Base-by-base conservation (phyloP, 1,139 yeast genomes). In the Candida tetrigidarum region DNA sequence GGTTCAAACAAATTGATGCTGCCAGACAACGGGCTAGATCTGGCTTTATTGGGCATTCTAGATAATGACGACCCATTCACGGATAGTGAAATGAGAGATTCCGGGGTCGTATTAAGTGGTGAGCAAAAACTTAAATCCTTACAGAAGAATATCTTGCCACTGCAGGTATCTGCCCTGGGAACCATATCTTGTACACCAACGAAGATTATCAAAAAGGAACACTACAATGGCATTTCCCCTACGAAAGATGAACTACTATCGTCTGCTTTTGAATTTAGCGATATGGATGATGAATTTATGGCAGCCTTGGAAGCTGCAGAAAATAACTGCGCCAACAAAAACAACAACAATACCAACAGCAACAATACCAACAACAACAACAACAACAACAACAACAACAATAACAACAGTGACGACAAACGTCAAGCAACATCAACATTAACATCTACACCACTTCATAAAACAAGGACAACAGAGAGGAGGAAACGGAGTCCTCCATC, bases 181-280 rank as follows among this genome's bases (percentile, higher is more conserved):
- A 8, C 19, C 9, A 8, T 12, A 10, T 18, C 25, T n/a, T 32
- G 25, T 2, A 32, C 36, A 3, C 36, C 36, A 11, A 19, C 18
- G 14, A 34, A 20, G 18, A 14, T 22, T 10, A 4, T 22, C 10
- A 25, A 10, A 25, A 15, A 9, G 16, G n/a, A 15, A 5, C 10
- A 19, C 9, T 3, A 15, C 18, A 25, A 38, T 3, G 28, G 8
- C 18, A 6, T 14, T 19, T 19, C 25, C 9, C 16, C 15, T 3
- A n/a, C 10, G 12, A n/a, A 19, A n/a, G 26, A 19, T 7, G 45
- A 41, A 28, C 16, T 22, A 7, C 30, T 25, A 18, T 33, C 32
- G n/a, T 11, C 37, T 8, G 15, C 30, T n/a, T 43, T 34, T 43
- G 43, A 39, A 15, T 35, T 34, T 16, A 40, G 43, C 25, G 46